These are phyloP conservation scores for Hortiboletus flavorubellus DNA, from an alignment of 768 basidiomycete species.

Conservation along the genomic window DNA sequence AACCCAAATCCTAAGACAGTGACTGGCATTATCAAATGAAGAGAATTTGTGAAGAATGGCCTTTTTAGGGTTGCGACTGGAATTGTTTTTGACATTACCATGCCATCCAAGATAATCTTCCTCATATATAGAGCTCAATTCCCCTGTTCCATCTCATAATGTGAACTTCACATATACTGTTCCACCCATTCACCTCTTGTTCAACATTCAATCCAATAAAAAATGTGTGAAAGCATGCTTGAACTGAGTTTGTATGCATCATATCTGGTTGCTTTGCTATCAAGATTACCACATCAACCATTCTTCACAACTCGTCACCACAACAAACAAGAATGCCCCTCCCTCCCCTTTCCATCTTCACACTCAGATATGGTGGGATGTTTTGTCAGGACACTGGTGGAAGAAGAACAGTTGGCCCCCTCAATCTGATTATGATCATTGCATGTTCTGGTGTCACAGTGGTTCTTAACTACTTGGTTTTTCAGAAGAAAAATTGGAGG, in stretches of 20 bases:
- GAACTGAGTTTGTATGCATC: neutral
- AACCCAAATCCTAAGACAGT: neutral
- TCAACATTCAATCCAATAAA: neutral
- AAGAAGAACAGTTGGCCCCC: neutral
- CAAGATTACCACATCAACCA: neutral
- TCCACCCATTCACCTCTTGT: neutral
- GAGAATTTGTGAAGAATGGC: neutral
- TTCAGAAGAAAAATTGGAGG: too few species aligned
- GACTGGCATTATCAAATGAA: neutral
- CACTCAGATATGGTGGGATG: neutral
- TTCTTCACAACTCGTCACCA: neutral
- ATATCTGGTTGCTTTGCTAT: neutral
- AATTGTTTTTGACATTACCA: neutral
- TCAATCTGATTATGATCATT: neutral
- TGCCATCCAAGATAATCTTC: neutral
- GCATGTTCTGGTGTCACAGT: neutral
- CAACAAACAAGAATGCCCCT: neutral
- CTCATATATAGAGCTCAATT: neutral
- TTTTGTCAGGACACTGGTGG: neutral
- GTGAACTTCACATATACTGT: neutral
- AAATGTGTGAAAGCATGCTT: neutral
- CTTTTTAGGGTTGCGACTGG: neutral
- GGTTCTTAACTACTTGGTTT: too few species aligned
- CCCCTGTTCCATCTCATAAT: neutral
- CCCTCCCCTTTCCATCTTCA: neutral